phyloP scores from a whole-genome alignment of 805 yeast species.

The Candida dendrica region DNA sequence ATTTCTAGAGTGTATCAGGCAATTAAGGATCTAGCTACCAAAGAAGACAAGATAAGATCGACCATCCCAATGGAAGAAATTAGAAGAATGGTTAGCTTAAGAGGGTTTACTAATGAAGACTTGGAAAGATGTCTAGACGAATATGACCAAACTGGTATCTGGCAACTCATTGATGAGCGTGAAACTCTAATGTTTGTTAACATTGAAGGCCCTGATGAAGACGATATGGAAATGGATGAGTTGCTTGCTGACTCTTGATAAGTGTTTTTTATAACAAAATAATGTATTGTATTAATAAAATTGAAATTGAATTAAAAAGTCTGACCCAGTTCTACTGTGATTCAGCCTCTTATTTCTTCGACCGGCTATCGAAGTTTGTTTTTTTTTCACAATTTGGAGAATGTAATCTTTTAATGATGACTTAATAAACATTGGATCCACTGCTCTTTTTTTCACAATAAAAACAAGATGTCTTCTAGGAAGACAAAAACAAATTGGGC shows the following conservation, averaged over 20 bases:
- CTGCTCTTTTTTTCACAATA: too few relatives aligned
- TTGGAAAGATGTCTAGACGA: constrained; percentile 69
- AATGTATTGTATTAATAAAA: too few relatives aligned
- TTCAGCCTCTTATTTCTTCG: too few relatives aligned
- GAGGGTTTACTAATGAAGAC: constrained; percentile 79
- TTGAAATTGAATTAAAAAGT: too few relatives aligned
- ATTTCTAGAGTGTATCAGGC: constrained; percentile 66
- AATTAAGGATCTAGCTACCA: constrained; percentile 50
- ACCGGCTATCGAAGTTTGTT: too few relatives aligned
- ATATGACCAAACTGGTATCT: constrained; percentile 63
- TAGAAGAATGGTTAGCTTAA: constrained; percentile 59
- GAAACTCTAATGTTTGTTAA: constrained; percentile 53
- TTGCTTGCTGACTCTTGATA: neutral
- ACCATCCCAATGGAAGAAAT: constrained; percentile 39
- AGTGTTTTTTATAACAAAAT: too few relatives aligned
- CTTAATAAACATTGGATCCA: too few relatives aligned
- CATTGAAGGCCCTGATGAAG: constrained; percentile 26
- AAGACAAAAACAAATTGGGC: too few relatives aligned
- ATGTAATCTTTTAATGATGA: too few relatives aligned
- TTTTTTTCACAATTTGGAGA: too few relatives aligned
- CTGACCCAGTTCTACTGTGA: too few relatives aligned
- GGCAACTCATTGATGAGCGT: constrained; percentile 72
- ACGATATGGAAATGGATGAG: constrained; percentile 8
- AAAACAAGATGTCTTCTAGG: too few relatives aligned
- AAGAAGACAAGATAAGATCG: constrained; percentile 24